Conservation (phyloP, 1,139 yeast genomes). For the Saccharomyces uvarum region DNA sequence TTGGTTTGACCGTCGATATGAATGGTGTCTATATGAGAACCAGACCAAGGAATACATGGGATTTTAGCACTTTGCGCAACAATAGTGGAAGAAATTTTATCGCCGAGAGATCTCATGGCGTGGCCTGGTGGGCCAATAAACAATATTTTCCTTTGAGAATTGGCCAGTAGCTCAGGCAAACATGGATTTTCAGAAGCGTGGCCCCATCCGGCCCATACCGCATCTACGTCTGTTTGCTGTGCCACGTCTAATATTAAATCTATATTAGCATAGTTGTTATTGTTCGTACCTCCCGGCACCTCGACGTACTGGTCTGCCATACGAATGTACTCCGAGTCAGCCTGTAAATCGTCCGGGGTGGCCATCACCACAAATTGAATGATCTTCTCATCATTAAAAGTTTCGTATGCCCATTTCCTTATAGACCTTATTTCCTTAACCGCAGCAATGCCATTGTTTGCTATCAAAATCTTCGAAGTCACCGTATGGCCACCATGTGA, state of each 20-base stretch:
- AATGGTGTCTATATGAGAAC: constrained; percentile 89
- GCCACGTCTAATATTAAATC: constrained; percentile 94
- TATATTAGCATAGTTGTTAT: constrained; percentile 95
- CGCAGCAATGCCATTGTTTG: constrained; percentile 98
- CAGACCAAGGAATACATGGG: constrained; percentile 99
- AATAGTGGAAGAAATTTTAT: constrained; percentile 91
- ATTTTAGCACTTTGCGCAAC: constrained; percentile 97
- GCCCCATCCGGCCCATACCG: constrained; percentile 99
- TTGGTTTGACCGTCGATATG: constrained; percentile 56
- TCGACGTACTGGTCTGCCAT: constrained; percentile 98
- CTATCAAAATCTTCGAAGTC: constrained; percentile 78
- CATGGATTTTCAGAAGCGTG: constrained; percentile 96
- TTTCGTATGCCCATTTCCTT: constrained; percentile 97
- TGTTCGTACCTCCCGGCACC: constrained; percentile 98
- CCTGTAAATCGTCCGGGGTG: constrained; percentile 94
- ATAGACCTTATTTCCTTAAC: constrained; percentile 95
- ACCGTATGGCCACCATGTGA: constrained; percentile 93
- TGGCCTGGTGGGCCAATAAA: constrained; percentile 98
- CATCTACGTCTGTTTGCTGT: constrained; percentile 91
- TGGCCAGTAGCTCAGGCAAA: constrained; percentile 87
- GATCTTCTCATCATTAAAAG: constrained; percentile 90
- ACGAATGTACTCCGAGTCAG: constrained; percentile 94
- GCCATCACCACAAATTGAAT: constrained; percentile 97
- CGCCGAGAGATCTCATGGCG: constrained; percentile 99
- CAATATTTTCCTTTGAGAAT: constrained; percentile 77